Base-by-base conservation (phyloP, 2,329 filamentous ascomycete species). In the Nothophoma quercina region DNA sequence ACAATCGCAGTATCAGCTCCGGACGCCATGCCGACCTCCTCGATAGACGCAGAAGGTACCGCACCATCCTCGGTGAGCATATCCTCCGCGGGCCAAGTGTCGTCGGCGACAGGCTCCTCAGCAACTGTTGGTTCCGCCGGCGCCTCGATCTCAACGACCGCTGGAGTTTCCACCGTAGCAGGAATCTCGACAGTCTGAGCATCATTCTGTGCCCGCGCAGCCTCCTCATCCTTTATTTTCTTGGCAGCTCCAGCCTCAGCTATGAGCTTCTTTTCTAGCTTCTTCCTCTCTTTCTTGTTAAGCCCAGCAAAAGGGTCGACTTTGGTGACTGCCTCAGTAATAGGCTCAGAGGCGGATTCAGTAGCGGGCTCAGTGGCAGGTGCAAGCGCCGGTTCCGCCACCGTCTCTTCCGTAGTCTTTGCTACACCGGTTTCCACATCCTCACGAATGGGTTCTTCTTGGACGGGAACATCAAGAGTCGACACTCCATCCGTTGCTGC, bases 231-330 rank as follows among this genome's bases (percentile, higher is more conserved):
- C 7, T 15, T 28, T 22, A 43, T 51, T 21, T 67, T 69, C 6
- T 50, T 30, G n/a, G 59, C 60, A n/a, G 57, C 61, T 51, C 75
- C 73, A 39, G 62, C 64, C 30, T 66, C 73, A 39, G 62, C 64
- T 29, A 65, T 70, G 59, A 78, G 74, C 49, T 75, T 77, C 59
- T 59, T 59, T 47, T 66, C 58, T 6, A 68, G 55, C 54, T 64
- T 70, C 59, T 68, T 70, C 34, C 53, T 64, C 32, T 69, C 60
- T n/a, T 58, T 50, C 39, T 67, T 71, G 36, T 51, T 65, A 23
- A 70, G 59, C 13, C 64, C 66, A 16, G 60, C 60, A 33, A 65
- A 65, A 1, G 68, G 69, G 42, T 70, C 67, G 7, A 63, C 51
- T 2, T 28, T 29, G 2, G 49, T 4, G 6, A 13, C 16, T 21